These are phyloP conservation scores for Amniculicola lignicola DNA, from an alignment of 495 filamentous ascomycete genomes.

Conservation along the genomic window DNA sequence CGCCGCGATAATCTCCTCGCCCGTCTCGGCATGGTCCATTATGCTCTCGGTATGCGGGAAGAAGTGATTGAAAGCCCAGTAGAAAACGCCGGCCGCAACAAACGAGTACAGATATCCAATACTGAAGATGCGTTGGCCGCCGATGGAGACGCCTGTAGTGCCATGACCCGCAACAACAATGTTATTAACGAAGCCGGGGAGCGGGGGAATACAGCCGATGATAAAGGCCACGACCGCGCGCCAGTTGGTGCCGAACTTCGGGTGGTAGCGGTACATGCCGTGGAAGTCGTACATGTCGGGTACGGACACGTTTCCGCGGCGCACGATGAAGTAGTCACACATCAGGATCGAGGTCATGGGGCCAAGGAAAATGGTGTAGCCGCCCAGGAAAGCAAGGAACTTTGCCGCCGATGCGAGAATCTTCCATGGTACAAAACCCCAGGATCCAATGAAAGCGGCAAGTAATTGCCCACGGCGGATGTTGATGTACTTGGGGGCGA, in stretches of 20 bases:
- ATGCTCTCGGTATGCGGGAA: conserved; percentile 9
- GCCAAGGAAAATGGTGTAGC: conserved; percentile 24
- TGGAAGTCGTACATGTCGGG: conserved; percentile 24
- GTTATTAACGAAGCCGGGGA: conserved; percentile 21
- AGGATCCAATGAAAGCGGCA: conserved; percentile 51
- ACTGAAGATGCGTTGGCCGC: conserved; percentile 21
- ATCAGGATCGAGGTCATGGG: conserved; percentile 25
- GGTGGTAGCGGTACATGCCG: conserved; percentile 22
- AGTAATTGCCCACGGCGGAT: conserved; percentile 63
- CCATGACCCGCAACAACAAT: conserved; percentile 9
- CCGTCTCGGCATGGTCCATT: conserved; percentile 29
- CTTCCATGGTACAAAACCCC: conserved; percentile 23
- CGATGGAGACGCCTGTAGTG: conserved; percentile 5
- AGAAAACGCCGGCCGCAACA: conserved; percentile 17
- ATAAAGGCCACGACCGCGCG: conserved; percentile 19
- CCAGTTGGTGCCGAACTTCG: conserved; percentile 19
- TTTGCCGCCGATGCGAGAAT: conserved; percentile 18
- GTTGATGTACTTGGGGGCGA: conserved; percentile 59
- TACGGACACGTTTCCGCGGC: conserved; percentile 15
- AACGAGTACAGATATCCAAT: conserved; percentile 30
- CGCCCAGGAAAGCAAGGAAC: conserved; percentile 25
- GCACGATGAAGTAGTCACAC: conserved; percentile 19
- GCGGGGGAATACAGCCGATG: conserved; percentile 22
- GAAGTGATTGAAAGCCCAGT: conserved; percentile 18
- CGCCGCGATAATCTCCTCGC: conserved; percentile 32